A percentile compares a stretch with the other conserved stretches of the same genome.
Evolutionary conservation across 108 stramenopile genomes (phyloP).

Genomic region (Conticribra weissflogii): DNA sequence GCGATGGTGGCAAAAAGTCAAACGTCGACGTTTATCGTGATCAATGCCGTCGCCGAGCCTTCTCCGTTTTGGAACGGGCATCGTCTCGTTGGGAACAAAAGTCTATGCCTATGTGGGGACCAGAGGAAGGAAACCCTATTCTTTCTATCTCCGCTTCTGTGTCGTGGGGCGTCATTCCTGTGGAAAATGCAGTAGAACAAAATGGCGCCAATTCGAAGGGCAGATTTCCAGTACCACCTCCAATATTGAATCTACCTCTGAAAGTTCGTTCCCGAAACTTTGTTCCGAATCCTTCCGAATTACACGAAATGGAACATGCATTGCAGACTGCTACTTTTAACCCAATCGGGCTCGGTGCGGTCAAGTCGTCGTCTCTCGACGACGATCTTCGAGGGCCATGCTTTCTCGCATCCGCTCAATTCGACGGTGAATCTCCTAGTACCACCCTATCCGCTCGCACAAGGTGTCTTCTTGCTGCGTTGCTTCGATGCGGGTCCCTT

Average conservation of each 20-base stretch:
- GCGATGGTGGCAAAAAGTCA: conserved; percentile 4
- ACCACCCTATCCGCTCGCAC: conserved; percentile 72
- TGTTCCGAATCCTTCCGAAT: conserved; percentile 49
- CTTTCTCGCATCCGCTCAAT: conserved; percentile 63
- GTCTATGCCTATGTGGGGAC: conserved; percentile 71
- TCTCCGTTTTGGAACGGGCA: conserved; percentile 58
- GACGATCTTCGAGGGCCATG: conserved; percentile 42
- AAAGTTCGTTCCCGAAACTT: conserved; percentile 67
- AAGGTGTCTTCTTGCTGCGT: conserved; percentile 73
- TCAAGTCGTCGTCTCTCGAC: conserved; percentile 1
- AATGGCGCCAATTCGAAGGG: too few relatives aligned
- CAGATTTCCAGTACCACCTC: conserved; percentile 6
- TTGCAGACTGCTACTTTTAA: conserved; percentile 69
- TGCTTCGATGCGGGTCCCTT: conserved; percentile 74
- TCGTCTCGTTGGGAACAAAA: conserved; percentile 37
- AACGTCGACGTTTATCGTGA: conserved; percentile 45
- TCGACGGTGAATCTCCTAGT: conserved; percentile 62
- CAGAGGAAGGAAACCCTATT: conserved; percentile 70
- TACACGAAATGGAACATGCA: conserved; percentile 75
- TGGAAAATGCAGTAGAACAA: too few relatives aligned
- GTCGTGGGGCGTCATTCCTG: conserved; percentile 62
- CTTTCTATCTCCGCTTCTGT: conserved; percentile 57
- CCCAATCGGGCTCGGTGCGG: conserved; percentile 52
- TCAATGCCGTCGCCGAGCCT: conserved; percentile 53
- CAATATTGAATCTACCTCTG: conserved; percentile 69